Percentiles rank a stretch among this genome's conserved stretches.
These are phyloP conservation scores for Cardamine chenopodiifolia DNA, from an alignment of 345 rosid genomes.

Conservation along the genomic window DNA sequence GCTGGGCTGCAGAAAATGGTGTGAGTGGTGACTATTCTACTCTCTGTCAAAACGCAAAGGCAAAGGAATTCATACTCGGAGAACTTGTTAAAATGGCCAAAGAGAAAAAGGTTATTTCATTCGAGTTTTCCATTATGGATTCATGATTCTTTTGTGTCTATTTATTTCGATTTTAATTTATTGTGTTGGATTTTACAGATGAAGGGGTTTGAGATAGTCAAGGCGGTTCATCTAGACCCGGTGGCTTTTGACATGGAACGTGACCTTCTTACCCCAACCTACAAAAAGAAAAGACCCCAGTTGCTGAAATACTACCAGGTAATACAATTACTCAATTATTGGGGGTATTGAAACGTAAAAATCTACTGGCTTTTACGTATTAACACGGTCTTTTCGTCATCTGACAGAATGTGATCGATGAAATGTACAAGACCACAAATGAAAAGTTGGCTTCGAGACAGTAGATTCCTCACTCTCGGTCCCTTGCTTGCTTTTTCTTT, in stretches of 20 bases:
- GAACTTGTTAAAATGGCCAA: slow-evolving; percentile 68
- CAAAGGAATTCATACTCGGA: slow-evolving; percentile 62
- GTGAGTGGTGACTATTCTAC: slow-evolving; percentile 58
- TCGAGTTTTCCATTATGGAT: neutral
- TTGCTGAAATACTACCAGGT: slow-evolving; percentile 81
- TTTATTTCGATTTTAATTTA: neutral
- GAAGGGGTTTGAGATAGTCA: slow-evolving; percentile 79
- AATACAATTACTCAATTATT: neutral
- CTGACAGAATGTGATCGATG: slow-evolving; percentile 40
- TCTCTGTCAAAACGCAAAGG: slow-evolving; percentile 64
- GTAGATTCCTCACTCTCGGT: slow-evolving; percentile 14
- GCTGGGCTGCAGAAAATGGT: slow-evolving; percentile 67
- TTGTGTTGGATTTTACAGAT: slow-evolving; percentile 51
- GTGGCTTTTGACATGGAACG: slow-evolving; percentile 76
- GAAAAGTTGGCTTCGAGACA: slow-evolving; percentile 34
- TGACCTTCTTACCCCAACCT: slow-evolving; percentile 85
- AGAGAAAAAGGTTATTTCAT: slow-evolving; percentile 65
- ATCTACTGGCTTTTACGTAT: neutral
- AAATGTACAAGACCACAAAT: slow-evolving; percentile 42
- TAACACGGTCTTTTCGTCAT: slow-evolving; percentile 8
- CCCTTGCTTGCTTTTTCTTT: neutral
- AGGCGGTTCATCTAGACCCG: slow-evolving; percentile 80
- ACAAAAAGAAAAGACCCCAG: slow-evolving; percentile 86
- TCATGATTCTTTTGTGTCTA: neutral
- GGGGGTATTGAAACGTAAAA: neutral